Evolutionary conservation across 2,329 filamentous ascomycete species (phyloP).

Genomic region (Sodiomyces alkalinus): DNA sequence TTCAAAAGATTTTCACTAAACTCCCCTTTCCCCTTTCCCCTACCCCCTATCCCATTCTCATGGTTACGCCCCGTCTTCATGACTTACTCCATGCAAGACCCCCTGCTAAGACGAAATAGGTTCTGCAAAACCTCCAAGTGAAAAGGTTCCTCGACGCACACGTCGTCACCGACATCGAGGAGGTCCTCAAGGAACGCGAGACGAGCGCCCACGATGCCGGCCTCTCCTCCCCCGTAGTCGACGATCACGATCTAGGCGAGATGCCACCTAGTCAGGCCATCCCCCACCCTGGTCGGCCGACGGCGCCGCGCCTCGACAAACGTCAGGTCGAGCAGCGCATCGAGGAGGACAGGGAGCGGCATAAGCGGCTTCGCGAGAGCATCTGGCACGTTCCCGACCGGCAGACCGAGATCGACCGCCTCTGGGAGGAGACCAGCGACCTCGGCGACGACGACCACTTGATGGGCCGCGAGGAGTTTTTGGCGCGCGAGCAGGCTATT

Average conservation of each 20-base stretch:
- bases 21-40: too few species aligned
- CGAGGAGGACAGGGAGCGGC: slow-evolving; percentile 88
- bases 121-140: slow-evolving; percentile 51
- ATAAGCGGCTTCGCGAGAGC: slow-evolving; percentile 80
- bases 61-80: too few species aligned
- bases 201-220: slow-evolving; percentile 40
- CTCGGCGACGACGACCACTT: slow-evolving; percentile 76
- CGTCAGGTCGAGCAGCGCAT: slow-evolving; percentile 89
- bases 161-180: slow-evolving; percentile 66
- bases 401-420: slow-evolving; percentile 57
- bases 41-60: too few species aligned
- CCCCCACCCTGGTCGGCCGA: slow-evolving; percentile 18
- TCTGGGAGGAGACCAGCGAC: slow-evolving; percentile 81
- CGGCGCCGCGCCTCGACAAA: slow-evolving; percentile 48
- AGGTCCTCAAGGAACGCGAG: slow-evolving; percentile 68
- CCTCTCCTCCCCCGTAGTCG: slow-evolving; percentile 32
- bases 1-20: background rate
- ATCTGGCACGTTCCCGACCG: slow-evolving; percentile 75
- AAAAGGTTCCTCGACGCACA: slow-evolving; percentile 62
- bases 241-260: slow-evolving; percentile 23
- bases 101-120: too few species aligned
- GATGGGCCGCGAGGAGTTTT: slow-evolving; percentile 57
- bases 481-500: slow-evolving; percentile 24
- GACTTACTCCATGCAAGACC: too few species aligned
- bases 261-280: slow-evolving; percentile 25